These are phyloP conservation scores for Solanum lignicaule DNA, from an alignment of 257 asterid species.

Conservation along the genomic window DNA sequence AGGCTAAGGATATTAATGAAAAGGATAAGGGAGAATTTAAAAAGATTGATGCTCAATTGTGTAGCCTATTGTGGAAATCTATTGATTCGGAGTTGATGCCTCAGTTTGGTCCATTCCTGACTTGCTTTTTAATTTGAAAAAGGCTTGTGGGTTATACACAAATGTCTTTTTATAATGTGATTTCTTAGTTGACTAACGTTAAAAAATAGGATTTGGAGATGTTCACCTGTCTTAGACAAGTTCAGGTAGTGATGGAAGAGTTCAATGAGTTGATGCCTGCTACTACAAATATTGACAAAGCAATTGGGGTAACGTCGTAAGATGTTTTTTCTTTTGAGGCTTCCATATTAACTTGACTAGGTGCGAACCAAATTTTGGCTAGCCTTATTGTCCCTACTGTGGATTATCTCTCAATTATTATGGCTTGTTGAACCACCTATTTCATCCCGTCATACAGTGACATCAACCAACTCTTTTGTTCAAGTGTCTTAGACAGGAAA, in stretches of 20 bases:
- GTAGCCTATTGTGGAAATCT: background rate
- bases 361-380: background rate
- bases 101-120: background rate
- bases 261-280: background rate
- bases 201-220: background rate
- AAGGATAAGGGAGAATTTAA: background rate
- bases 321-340: background rate
- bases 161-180: background rate
- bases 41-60: background rate
- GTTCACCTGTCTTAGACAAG: background rate
- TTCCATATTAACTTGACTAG: background rate
- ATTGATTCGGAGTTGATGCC: background rate
- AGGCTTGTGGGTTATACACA: background rate
- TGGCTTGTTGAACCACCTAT: background rate
- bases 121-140: background rate
- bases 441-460: background rate
- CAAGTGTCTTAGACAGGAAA: background rate
- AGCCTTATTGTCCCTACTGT: background rate
- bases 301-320: background rate
- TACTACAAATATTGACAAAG: background rate
- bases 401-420: background rate
- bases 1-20: background rate
- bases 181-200: background rate
- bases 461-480: background rate
- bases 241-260: background rate